Evolutionary conservation across 2,329 filamentous ascomycete genomes (phyloP), one percentile per base, ranked within the genome.

Genomic region (Xylariomycetidae sp.): DNA sequence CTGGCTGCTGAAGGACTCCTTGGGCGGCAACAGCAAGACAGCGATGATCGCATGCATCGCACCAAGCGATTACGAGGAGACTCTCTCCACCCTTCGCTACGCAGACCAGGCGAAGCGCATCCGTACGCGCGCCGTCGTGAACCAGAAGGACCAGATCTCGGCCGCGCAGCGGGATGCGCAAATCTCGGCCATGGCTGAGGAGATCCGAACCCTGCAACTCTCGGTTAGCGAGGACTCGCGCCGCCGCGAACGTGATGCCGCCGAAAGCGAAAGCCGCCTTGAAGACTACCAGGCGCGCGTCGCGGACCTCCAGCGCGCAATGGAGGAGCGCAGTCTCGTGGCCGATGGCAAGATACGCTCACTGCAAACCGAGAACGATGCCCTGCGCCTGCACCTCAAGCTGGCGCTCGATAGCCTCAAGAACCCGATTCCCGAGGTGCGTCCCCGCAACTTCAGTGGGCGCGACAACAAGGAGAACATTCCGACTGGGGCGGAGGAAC

Each of bases 21-120:
- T 98, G 0, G 92, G 92, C 10, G 92, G 92, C 35, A 98, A 98
- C 70, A 90, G 82, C 54, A 98, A 96, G 63, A 98, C 92, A 8
- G 92, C 92, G 42, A 98, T 98, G 92, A 95, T 98, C 51, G 92
- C 92, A 7, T 96, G 92, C 58, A 95, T 98, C 48, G 82, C 88
- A 5, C 92, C 92, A 0, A 82, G 85, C 1, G 92, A 98, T 63
- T 96, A 98, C 56, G 92, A 98, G 37, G 92, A 98, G 59, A 98
- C 92, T 0, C 74, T 98, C 2, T 95, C 87, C 3, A 98, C 92
- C 1, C 76, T 98, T 10, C 86, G 92, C 23, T 98, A 98, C 59
- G 92, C 92, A 14, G 90, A 98, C 59, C 90, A 96, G 62, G 92
- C 92, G 40, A 98, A 98, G 68, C 83, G 85, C 36, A 98, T 98